phyloP scores from a whole-genome alignment of 2,329 filamentous ascomycete genomes.

The Bisporella sp. region DNA sequence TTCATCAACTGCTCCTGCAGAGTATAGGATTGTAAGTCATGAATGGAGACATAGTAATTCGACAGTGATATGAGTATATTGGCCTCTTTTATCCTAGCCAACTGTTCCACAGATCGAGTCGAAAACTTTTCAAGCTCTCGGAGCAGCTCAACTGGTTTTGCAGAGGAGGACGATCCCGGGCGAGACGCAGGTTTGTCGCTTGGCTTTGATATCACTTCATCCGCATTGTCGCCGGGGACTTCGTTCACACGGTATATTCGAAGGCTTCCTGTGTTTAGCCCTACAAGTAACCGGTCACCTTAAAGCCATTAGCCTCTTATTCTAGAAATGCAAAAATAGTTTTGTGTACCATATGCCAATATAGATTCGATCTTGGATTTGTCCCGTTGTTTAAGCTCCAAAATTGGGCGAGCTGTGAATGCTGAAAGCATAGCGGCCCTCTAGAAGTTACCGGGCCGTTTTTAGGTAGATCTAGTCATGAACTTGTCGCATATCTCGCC shows the following conservation, averaged over 20 bases:
- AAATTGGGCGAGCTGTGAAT: slow-evolving; percentile 91
- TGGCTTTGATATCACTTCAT: slow-evolving; percentile 31
- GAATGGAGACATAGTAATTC: slow-evolving; percentile 80
- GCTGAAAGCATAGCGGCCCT: slow-evolving; percentile 77
- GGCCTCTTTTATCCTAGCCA: slow-evolving; percentile 92
- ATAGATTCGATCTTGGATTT: slow-evolving; percentile 97
- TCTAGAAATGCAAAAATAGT: not conserved
- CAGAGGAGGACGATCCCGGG: slow-evolving; percentile 22
- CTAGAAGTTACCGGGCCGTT: too few species aligned
- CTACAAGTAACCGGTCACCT: slow-evolving; percentile 88
- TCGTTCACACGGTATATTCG: slow-evolving; percentile 91
- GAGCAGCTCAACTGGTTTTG: slow-evolving; percentile 70
- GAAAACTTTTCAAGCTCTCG: slow-evolving; percentile 95
- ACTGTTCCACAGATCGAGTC: slow-evolving; percentile 80
- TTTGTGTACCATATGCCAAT: slow-evolving; percentile 80
- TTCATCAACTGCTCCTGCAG: slow-evolving; percentile 71
- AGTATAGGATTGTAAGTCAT: slow-evolving; percentile 81
- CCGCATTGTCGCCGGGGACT: slow-evolving; percentile 32
- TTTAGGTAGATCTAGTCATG: too few species aligned
- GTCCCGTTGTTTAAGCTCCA: slow-evolving; percentile 93
- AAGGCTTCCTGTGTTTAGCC: slow-evolving; percentile 80
- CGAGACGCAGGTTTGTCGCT: slow-evolving; percentile 21
- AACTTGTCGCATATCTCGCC: too few species aligned
- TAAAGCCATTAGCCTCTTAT: slow-evolving; percentile 12
- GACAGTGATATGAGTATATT: slow-evolving; percentile 86